Base-by-base conservation (phyloP, 1,284 basidiomycete genomes). In the Sanguinoderma infundibulare region DNA sequence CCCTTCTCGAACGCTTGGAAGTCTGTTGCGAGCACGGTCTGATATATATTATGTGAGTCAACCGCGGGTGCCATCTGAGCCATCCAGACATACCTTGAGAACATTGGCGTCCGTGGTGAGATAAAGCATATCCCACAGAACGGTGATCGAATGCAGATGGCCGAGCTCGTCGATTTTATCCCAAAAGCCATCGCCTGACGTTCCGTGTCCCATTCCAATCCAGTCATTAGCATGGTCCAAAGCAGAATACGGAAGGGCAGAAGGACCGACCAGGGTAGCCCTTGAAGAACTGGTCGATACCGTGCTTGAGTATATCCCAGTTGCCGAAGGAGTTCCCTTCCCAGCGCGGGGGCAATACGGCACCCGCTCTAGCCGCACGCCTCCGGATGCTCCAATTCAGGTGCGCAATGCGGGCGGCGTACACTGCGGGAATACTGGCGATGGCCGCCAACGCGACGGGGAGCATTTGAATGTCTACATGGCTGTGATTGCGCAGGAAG, bases 11-110 rank as follows among this genome's bases (percentile, higher is more conserved):
- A 72, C 22, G 61, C 59, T 15, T 59, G 36, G 40, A 70, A 71
- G 9, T 70, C 69, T 0, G 69, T 70, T 6, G 69, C 69, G 9
- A 72, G 66, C 6, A 72, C 40, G 7, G 59, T 63, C 71, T 72
- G 28, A 17, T 17, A 7, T 17, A 12, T n/a, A 39, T 39, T 14
- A 30, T n/a, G 24, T n/a, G 17, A 17, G 32, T 22, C 2, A 24
- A 26, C n/a, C 20, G n/a, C 17, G 20, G 14, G 40, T 7, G 26
- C 55, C 2, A 32, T 10, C 15, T 9, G 28, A 35, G 38, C 12
- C 15, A 28, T 8, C 12, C 30, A 36, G 12, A 1, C 17, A 24
- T 28, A 65, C 64, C 58, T 65, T 65, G 10, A 63, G 20, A 2
- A 62, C 55, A 17, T 58, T 42, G 10, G 55, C 59, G 17, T 65